These are phyloP conservation scores for Solanum pinnatisectum DNA, from an alignment of 257 asterid genomes.

Conservation along the genomic window DNA sequence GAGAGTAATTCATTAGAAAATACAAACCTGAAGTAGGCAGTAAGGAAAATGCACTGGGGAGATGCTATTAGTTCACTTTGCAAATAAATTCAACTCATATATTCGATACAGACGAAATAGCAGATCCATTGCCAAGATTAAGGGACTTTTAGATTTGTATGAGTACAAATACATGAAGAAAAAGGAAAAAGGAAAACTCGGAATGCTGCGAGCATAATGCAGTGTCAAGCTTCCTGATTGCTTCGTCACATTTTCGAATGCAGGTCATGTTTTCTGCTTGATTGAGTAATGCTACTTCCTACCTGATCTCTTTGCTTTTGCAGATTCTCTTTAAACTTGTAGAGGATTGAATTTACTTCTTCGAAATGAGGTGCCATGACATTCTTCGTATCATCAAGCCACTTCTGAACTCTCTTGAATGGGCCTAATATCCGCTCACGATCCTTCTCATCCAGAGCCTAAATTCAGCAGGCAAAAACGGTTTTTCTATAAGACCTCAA, in stretches of 20 bases:
- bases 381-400: conserved; percentile 50
- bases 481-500: not conserved
- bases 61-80: not conserved
- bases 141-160: no score
- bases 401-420: conserved; percentile 37
- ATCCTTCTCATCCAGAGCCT: conserved; percentile 52
- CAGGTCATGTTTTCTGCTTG: not conserved
- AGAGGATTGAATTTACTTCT: conserved; percentile 45
- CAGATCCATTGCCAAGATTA: not conserved
- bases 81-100: not conserved
- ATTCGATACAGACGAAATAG: no score
- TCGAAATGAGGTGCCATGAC: conserved; percentile 62
- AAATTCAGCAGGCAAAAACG: not conserved
- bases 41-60: not conserved
- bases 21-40: not conserved
- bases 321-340: conserved; percentile 25
- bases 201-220: not conserved
- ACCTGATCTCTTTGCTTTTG: conserved; percentile 5
- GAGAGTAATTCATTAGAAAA: no score
- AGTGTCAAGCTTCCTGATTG: not conserved
- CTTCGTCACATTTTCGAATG: conserved; percentile 29
- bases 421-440: conserved; percentile 49
- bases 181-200: not conserved
- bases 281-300: not conserved
- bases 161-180: not conserved